phyloP scores from a whole-genome alignment of 345 rosid species.

The Eucalyptus pauciflora region DNA sequence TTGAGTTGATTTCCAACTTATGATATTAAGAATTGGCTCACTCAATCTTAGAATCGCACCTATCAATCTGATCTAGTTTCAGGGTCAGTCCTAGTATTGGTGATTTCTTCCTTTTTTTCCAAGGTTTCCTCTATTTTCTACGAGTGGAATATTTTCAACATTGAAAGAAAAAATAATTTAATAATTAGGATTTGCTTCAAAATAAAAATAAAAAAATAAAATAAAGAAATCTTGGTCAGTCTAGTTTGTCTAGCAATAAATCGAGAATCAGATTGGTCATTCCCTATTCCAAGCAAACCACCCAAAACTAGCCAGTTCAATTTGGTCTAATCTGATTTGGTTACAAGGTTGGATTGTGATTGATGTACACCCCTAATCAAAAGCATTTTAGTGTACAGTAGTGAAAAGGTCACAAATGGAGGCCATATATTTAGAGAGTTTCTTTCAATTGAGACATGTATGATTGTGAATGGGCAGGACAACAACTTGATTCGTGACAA shows the following conservation, averaged over 20 bases:
- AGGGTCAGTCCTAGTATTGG: too few species aligned
- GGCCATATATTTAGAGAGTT: not conserved
- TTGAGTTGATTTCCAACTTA: too few species aligned
- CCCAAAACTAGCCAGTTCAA: too few species aligned
- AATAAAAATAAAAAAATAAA: too few species aligned
- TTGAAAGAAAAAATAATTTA: too few species aligned
- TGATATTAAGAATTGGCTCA: too few species aligned
- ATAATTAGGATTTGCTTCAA: not conserved
- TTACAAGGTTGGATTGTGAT: too few species aligned
- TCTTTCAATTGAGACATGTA: not conserved
- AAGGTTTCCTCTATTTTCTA: not conserved
- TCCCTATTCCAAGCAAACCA: too few species aligned
- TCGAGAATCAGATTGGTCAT: rapidly evolving
- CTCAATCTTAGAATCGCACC: not conserved
- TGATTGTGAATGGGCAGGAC: not conserved
- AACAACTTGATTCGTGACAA: not conserved
- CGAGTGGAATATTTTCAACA: not conserved
- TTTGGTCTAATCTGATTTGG: too few species aligned
- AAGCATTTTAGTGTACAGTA: not conserved
- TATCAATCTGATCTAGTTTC: not conserved
- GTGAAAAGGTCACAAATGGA: not conserved
- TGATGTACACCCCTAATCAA: too few species aligned
- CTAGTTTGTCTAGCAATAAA: too few species aligned
- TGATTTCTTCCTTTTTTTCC: not conserved
- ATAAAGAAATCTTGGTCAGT: too few species aligned